A percentile compares a stretch with the other conserved stretches of the same genome.
These are phyloP conservation scores for Endotrypanum monterogeii DNA, from an alignment of 208 protist genomes.

Conservation along the genomic window DNA sequence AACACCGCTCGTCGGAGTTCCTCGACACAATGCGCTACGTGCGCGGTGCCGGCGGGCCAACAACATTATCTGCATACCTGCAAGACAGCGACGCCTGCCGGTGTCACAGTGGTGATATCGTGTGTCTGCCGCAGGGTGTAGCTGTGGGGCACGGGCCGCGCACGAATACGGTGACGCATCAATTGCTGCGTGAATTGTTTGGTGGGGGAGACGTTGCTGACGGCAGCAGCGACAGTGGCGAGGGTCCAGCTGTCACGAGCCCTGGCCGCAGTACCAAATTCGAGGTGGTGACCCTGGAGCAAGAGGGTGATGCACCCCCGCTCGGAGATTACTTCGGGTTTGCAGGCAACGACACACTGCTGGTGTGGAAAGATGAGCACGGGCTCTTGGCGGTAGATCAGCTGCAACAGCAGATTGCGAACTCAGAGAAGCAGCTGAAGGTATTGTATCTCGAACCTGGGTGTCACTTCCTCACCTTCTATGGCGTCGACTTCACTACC, in stretches of 20 bases:
- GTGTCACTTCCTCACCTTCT: conserved; percentile 92
- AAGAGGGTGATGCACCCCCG: conserved; percentile 89
- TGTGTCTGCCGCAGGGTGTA: conserved; percentile 82
- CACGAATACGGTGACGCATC: conserved; percentile 83
- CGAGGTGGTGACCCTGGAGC: conserved; percentile 87
- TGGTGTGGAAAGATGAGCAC: conserved; percentile 93
- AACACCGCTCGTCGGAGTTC: conserved; percentile 88
- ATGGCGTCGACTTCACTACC: conserved; percentile 75
- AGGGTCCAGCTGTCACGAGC: not conserved
- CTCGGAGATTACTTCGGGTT: conserved; percentile 94
- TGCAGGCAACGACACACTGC: conserved; percentile 82
- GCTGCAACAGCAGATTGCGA: conserved; percentile 66
- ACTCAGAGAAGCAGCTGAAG: conserved; percentile 22
- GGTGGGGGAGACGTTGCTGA: not conserved
- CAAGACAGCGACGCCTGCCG: conserved; percentile 85
- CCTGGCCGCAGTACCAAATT: conserved; percentile 29
- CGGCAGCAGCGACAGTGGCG: conserved; percentile 1
- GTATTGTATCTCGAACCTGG: conserved; percentile 91
- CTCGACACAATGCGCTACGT: conserved; percentile 90
- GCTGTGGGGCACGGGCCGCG: conserved; percentile 87
- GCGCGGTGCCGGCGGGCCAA: conserved; percentile 74
- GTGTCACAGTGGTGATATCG: conserved; percentile 89
- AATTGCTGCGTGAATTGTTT: conserved; percentile 80
- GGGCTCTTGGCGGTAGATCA: conserved; percentile 91
- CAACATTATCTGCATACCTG: conserved; percentile 70